phyloP scores from a whole-genome alignment of 441 rosid genomes.

The Daphne laureola region DNA sequence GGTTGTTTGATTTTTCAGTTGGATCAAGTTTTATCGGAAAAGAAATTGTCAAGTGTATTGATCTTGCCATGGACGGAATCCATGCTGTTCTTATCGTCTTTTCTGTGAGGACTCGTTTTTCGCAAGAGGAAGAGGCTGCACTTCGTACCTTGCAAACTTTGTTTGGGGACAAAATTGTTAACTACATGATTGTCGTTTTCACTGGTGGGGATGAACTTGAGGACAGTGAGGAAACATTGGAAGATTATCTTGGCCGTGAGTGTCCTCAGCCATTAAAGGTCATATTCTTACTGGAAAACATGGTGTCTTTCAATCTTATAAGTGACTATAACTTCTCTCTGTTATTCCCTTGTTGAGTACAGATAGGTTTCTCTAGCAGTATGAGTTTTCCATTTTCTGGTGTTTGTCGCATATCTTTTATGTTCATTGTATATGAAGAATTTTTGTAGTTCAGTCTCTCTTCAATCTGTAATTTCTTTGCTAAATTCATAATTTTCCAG shows the following conservation, averaged over 20 bases:
- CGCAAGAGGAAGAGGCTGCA: constrained; percentile 63
- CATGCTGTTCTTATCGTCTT: constrained; percentile 72
- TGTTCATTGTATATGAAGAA: no score
- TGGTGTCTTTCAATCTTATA: no score
- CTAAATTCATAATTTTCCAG: no score
- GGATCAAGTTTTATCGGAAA: constrained; percentile 54
- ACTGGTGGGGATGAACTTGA: constrained; percentile 92
- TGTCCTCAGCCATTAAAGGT: constrained; percentile 79
- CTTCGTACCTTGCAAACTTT: constrained; percentile 53
- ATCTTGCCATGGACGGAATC: constrained; percentile 78
- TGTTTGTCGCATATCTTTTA: no score
- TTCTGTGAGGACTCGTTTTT: constrained; percentile 54
- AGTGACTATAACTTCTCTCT: no score
- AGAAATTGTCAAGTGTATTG: constrained; percentile 76
- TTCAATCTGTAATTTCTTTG: no score
- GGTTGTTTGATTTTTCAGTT: constrained; percentile 66
- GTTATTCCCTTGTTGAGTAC: no score
- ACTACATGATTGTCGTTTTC: constrained; percentile 75
- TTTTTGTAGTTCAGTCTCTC: no score
- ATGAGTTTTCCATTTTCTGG: no score
- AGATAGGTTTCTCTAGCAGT: no score
- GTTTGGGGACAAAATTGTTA: constrained; percentile 60
- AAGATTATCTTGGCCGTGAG: constrained; percentile 56
- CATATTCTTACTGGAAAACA: constrained; percentile 4
- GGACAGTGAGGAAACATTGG: constrained; percentile 64